A percentile compares a stretch with the other conserved stretches of the same genome.
These are phyloP conservation scores for Trematosphaeria pertusa DNA, from an alignment of 2,329 filamentous ascomycete species.

Conservation along the genomic window DNA sequence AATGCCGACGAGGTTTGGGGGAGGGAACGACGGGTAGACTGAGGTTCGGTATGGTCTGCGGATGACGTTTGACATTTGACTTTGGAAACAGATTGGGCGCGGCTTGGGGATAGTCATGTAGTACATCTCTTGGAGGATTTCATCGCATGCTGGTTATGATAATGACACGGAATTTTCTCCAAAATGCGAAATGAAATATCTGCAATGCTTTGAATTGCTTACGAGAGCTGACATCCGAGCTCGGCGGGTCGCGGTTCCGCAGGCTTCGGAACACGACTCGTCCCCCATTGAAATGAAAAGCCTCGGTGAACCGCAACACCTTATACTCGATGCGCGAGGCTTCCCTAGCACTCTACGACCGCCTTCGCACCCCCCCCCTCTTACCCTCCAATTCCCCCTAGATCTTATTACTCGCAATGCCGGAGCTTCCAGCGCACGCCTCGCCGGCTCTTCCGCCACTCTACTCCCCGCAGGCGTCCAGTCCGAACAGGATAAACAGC, in stretches of 20 bases:
- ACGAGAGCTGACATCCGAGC: constrained; percentile 17
- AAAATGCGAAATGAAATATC: neutral
- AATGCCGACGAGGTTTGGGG: constrained; percentile 93
- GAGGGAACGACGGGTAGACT: constrained; percentile 55
- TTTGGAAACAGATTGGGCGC: neutral
- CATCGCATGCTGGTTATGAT: too few species aligned
- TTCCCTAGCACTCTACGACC: neutral
- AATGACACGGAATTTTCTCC: too few species aligned
- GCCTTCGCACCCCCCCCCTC: constrained; percentile 2
- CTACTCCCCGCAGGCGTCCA: constrained; percentile 60
- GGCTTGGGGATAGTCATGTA: neutral
- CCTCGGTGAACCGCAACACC: constrained; percentile 20
- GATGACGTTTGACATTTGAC: too few species aligned
- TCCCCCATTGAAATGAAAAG: constrained; percentile 14
- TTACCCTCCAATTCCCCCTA: neutral
- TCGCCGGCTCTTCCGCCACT: constrained; percentile 60
- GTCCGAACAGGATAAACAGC: constrained; percentile 45
- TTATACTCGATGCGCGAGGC: constrained; percentile 14
- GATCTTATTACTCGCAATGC: constrained; percentile 50
- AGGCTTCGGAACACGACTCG: constrained; percentile 23
- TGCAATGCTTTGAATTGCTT: constrained; percentile 29
- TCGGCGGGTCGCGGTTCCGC: constrained; percentile 29
- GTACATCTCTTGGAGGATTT: neutral
- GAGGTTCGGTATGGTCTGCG: too few species aligned
- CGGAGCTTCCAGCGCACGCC: constrained; percentile 62